phyloP scores from a whole-genome alignment of 1,284 basidiomycete species.

The Cutaneotrichosporon cavernicola region DNA sequence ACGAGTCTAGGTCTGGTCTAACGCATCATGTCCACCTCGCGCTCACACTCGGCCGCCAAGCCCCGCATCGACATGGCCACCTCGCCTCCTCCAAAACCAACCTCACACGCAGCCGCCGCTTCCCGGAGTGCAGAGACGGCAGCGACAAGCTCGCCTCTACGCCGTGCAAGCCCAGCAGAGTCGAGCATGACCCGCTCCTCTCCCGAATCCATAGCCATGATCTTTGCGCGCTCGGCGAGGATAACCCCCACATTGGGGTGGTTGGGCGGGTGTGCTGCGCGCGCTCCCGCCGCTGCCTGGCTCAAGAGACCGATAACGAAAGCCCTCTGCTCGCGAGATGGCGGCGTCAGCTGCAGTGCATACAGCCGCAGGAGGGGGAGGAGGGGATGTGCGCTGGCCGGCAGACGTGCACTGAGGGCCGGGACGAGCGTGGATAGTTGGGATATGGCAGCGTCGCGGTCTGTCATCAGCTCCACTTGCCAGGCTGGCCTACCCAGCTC shows the following conservation, averaged over 20 bases:
- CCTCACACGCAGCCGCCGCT: conserved; percentile 55
- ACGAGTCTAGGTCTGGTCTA: neutral
- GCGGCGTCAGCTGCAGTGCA: conserved; percentile 34
- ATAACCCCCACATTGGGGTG: conserved; percentile 78
- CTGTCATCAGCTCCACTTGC: neutral
- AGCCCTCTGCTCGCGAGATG: conserved; percentile 26
- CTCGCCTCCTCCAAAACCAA: conserved; percentile 48
- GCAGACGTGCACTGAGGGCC: conserved; percentile 65
- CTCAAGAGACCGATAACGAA: conserved; percentile 60
- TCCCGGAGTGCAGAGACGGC: conserved; percentile 64
- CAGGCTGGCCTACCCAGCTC: conserved; percentile 49
- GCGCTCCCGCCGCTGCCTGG: conserved; percentile 61
- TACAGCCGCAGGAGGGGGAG: conserved; percentile 70
- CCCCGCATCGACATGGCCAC: conserved; percentile 8
- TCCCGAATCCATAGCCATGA: conserved; percentile 57
- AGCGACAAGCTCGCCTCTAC: conserved; percentile 54
- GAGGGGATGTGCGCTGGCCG: conserved; percentile 69
- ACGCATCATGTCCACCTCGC: conserved; percentile 19
- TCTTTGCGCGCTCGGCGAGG: conserved; percentile 74
- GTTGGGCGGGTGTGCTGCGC: conserved; percentile 61
- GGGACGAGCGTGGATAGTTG: conserved; percentile 63
- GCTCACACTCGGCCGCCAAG: conserved; percentile 5
- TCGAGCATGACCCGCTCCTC: neutral
- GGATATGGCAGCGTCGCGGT: conserved; percentile 61
- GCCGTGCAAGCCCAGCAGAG: neutral